A percentile compares a stretch with the other conserved stretches of the same genome.
These are phyloP conservation scores for Pleurotus sapidus DNA, from an alignment of 768 basidiomycete species.

Conservation along the genomic window DNA sequence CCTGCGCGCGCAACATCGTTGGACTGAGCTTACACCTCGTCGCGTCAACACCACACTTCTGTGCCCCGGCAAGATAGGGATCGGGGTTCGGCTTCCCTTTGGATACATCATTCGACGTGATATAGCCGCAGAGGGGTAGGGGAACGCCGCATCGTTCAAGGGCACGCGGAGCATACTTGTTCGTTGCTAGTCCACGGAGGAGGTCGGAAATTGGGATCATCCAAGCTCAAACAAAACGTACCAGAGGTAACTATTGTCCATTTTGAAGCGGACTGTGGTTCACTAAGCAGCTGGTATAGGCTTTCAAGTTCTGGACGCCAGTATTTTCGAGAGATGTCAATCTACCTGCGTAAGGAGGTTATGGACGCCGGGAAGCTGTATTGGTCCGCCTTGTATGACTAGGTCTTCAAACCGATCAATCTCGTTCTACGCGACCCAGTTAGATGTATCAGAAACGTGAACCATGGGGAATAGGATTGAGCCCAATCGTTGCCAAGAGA, in stretches of 20 bases:
- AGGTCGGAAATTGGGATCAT: not conserved
- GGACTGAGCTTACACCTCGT: conserved; percentile 45
- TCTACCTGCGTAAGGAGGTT: conserved; percentile 53
- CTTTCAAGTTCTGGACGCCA: not conserved
- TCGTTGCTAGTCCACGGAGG: conserved; percentile 52
- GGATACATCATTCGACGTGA: conserved; percentile 71
- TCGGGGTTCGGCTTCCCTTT: conserved; percentile 87
- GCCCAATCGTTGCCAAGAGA: conserved; percentile 1
- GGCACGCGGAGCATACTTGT: conserved; percentile 65
- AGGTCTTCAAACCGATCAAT: conserved; percentile 76
- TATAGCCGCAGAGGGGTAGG: conserved; percentile 53
- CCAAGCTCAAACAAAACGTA: conserved; percentile 20
- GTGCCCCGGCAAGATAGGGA: conserved; percentile 81
- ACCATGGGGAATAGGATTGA: not conserved
- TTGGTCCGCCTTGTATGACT: conserved; percentile 62
- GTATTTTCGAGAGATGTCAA: not conserved
- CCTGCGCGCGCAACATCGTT: not conserved
- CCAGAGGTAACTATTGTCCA: conserved; percentile 91
- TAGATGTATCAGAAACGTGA: not conserved
- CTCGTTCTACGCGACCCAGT: conserved; percentile 43
- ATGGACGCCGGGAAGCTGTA: conserved; percentile 64
- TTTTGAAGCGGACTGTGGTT: conserved; percentile 24
- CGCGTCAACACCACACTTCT: conserved; percentile 50
- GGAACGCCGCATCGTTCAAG: conserved; percentile 62
- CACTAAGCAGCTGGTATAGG: not conserved